Percentiles rank a stretch among this genome's conserved stretches.
Evolutionary conservation across 2,329 filamentous ascomycete species (phyloP).

Genomic region (Colletotrichum cuscutae): DNA sequence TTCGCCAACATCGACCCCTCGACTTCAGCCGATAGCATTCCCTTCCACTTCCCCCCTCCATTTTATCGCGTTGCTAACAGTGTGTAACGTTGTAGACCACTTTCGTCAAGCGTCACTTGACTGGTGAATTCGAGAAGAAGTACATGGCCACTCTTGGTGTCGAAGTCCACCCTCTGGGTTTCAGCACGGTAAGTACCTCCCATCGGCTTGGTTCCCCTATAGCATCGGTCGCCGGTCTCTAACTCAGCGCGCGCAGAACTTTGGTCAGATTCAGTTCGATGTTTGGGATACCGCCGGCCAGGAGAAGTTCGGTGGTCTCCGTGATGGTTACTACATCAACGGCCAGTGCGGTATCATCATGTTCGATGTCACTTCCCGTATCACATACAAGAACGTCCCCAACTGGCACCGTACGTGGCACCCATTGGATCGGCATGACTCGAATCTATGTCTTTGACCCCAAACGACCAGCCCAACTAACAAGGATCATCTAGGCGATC

Average conservation of each 20-base stretch:
- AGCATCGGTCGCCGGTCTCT: neutral
- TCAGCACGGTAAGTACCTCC: conserved; percentile 86
- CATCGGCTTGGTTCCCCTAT: neutral
- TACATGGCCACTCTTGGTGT: conserved; percentile 99
- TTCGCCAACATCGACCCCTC: neutral
- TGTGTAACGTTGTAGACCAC: conserved; percentile 76
- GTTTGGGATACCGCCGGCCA: conserved; percentile 99
- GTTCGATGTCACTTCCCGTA: conserved; percentile 99
- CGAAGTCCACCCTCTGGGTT: conserved; percentile 97
- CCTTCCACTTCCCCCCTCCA: neutral
- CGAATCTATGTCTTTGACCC: neutral
- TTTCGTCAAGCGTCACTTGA: conserved; percentile 99
- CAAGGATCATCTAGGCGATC: conserved; percentile 73
- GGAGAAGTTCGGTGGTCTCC: conserved; percentile 99
- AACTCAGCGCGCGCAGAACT: conserved; percentile 76
- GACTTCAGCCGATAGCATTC: neutral
- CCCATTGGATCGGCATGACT: neutral
- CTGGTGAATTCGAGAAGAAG: conserved; percentile 99
- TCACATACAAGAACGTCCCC: conserved; percentile 99
- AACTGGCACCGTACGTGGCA: conserved; percentile 98
- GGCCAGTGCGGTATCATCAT: conserved; percentile 99
- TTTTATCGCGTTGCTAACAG: conserved; percentile 37
- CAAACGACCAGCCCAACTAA: neutral
- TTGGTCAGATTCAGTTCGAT: conserved; percentile 96
- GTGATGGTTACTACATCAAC: conserved; percentile 99